These are phyloP conservation scores for Monilinia aucupariae DNA, from an alignment of 2,329 filamentous ascomycete species.

Conservation along the genomic window DNA sequence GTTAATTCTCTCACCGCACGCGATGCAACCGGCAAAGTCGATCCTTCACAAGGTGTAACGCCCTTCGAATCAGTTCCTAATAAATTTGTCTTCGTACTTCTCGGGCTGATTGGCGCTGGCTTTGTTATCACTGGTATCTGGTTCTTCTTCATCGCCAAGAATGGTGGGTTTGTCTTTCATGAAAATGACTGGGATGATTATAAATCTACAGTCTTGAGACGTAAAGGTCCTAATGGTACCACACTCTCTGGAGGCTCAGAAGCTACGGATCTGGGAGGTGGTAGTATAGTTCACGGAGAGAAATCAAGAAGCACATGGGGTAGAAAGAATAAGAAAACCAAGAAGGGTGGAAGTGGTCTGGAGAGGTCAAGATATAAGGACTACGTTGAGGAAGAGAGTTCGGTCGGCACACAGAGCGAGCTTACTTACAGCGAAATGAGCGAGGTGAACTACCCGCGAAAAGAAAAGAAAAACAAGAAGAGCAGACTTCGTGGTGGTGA, in stretches of 20 bases:
- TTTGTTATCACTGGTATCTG: constrained; percentile 76
- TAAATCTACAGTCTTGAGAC: constrained; percentile 86
- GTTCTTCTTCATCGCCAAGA: constrained; percentile 99
- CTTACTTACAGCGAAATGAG: constrained; percentile 27
- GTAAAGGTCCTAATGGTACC: constrained; percentile 83
- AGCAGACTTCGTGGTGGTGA: constrained; percentile 30
- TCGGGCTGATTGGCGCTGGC: constrained; percentile 72
- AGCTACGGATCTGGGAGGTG: constrained; percentile 79
- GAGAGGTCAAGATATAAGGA: constrained; percentile 32
- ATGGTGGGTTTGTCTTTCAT: constrained; percentile 85
- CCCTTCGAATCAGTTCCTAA: constrained; percentile 49
- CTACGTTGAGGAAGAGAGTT: constrained; percentile 30
- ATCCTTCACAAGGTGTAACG: constrained; percentile 47
- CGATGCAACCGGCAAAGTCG: constrained; percentile 15
- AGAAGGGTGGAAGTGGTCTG: constrained; percentile 21
- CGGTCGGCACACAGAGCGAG: constrained; percentile 21
- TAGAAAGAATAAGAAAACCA: constrained; percentile 36
- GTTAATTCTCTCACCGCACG: constrained; percentile 18
- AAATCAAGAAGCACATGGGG: constrained; percentile 44
- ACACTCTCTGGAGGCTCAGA: constrained; percentile 77
- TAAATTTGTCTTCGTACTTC: constrained; percentile 73
- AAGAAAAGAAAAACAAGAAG: constrained; percentile 34
- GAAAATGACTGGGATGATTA: constrained; percentile 96
- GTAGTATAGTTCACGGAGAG: constrained; percentile 71
- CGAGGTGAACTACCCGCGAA: constrained; percentile 28